Evolutionary conservation across 768 basidiomycete genomes (phyloP).

Genomic region (Termitomyces sp.): DNA sequence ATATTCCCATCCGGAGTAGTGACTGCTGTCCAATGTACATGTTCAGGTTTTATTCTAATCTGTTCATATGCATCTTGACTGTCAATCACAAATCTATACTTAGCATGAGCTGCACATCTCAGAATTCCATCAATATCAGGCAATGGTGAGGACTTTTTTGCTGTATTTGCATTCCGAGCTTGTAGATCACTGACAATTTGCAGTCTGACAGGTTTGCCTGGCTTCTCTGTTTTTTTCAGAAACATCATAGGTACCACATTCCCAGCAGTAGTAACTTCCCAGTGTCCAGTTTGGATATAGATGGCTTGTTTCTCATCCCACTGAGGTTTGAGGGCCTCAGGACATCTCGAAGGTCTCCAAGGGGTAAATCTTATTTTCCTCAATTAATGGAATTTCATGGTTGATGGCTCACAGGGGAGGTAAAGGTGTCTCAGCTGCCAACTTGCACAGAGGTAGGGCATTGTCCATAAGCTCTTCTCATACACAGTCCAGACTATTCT

Average conservation of each 20-base stretch:
- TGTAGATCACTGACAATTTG: too few relatives aligned
- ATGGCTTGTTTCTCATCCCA: slow-evolving; percentile 26
- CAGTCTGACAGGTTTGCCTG: too few relatives aligned
- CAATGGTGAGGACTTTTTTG: not conserved
- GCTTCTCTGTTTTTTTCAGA: not conserved
- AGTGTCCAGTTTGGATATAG: slow-evolving; percentile 24
- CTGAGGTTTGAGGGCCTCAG: slow-evolving; percentile 21
- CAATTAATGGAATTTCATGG: too few relatives aligned
- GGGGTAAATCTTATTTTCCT: too few relatives aligned
- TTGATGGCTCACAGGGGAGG: too few relatives aligned
- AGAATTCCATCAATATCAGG: too few relatives aligned
- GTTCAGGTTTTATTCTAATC: not conserved
- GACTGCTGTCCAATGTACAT: not conserved
- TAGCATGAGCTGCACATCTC: not conserved
- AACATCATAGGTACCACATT: slow-evolving; percentile 20
- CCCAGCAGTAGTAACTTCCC: slow-evolving; percentile 23
- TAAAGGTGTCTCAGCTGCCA: too few relatives aligned
- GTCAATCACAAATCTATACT: not conserved
- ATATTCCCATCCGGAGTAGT: not conserved
- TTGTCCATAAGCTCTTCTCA: too few relatives aligned
- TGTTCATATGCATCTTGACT: not conserved
- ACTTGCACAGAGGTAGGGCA: too few relatives aligned
- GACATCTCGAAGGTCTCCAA: too few relatives aligned
- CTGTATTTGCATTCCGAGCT: too few relatives aligned
- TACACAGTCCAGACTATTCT: too few relatives aligned